Base-by-base conservation (phyloP, 768 basidiomycete species). In the Tylopilus intermedius region DNA sequence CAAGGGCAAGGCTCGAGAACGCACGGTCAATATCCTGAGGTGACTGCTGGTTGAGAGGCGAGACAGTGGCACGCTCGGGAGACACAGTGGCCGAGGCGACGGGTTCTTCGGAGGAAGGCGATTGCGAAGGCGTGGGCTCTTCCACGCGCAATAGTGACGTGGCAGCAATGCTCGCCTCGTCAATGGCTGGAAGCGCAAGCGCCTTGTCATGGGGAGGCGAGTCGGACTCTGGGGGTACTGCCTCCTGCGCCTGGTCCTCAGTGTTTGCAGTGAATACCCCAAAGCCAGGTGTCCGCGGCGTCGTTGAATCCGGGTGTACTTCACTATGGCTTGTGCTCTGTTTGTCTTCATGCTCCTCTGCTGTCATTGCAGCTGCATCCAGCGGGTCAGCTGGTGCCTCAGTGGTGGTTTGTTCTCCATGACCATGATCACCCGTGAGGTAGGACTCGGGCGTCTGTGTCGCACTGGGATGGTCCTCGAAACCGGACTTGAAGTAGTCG, bases 221-320 rank as follows among this genome's bases (percentile, higher is more conserved):
- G 62, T 51, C 49, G 53, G 58, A 24, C 41, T 49, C 49, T 42
- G 58, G 47, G 22, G 46, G 51, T 40, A 27, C 52, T 29, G 52
- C 26, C 26, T 57, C 38, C 59, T 61, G 30, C 45, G 51, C 62
- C 49, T 55, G 72, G 64, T 53, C 59, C 47, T 60, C 68, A 21
- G 49, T 15, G 39, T 29, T 59, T 53, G 58, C 55, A 22, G 55
- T 59, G 44, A 65, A 67, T 39, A 79, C 56, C 58, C 78, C 76
- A 67, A 82, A 82, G 5, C 81, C 81, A n/a, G 79, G 78, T 9
- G 73, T 69, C 22, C 49, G 60, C 11, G 61, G 57, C 39, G 58
- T 50, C 43, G 51, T 45, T 21, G 44, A 32, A 21, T 59, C 56
- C 14, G 55, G 21, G 22, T 56, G 55, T 30, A 35, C 53, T 37